Conservation (phyloP, 805 yeast species). For the Yueomyces sinensis region DNA sequence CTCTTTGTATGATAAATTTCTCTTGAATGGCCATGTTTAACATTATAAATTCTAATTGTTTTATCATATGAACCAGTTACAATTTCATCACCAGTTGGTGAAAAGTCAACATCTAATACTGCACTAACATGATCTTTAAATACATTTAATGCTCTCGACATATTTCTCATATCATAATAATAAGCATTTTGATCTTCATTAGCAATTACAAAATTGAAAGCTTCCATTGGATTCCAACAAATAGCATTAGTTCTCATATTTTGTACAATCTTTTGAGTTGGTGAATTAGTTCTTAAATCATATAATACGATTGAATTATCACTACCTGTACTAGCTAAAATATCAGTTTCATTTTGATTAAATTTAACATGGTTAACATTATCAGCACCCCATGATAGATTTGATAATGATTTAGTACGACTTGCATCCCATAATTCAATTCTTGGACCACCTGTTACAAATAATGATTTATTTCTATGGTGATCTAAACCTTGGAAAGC, state of each 20-base stretch:
- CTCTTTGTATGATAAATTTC: slow-evolving; percentile 94
- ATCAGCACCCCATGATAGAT: slow-evolving; percentile 95
- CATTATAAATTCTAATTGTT: slow-evolving; percentile 69
- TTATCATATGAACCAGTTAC: slow-evolving; percentile 94
- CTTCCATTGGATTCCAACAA: slow-evolving; percentile 97
- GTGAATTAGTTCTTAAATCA: slow-evolving; percentile 81
- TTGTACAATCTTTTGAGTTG: slow-evolving; percentile 82
- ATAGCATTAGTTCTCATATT: slow-evolving; percentile 72
- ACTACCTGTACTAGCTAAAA: slow-evolving; percentile 79
- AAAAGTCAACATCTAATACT: slow-evolving; percentile 84
- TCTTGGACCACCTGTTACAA: slow-evolving; percentile 86
- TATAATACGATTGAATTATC: slow-evolving; percentile 86
- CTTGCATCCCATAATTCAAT: slow-evolving; percentile 88
- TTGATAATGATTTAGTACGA: slow-evolving; percentile 62
- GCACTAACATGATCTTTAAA: slow-evolving; percentile 94
- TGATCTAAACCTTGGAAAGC: slow-evolving; percentile 81
- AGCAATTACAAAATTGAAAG: slow-evolving; percentile 83
- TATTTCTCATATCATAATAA: slow-evolving; percentile 91
- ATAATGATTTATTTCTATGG: slow-evolving; percentile 56
- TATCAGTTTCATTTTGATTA: slow-evolving; percentile 79
- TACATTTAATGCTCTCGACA: slow-evolving; percentile 68
- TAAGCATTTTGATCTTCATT: slow-evolving; percentile 92
- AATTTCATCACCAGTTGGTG: slow-evolving; percentile 94
- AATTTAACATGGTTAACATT: slow-evolving; percentile 71
- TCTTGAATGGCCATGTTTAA: slow-evolving; percentile 78